phyloP scores from a whole-genome alignment of 2,329 filamentous ascomycete genomes.

The Ophiognomonia clavigignenti-juglandacearum region DNA sequence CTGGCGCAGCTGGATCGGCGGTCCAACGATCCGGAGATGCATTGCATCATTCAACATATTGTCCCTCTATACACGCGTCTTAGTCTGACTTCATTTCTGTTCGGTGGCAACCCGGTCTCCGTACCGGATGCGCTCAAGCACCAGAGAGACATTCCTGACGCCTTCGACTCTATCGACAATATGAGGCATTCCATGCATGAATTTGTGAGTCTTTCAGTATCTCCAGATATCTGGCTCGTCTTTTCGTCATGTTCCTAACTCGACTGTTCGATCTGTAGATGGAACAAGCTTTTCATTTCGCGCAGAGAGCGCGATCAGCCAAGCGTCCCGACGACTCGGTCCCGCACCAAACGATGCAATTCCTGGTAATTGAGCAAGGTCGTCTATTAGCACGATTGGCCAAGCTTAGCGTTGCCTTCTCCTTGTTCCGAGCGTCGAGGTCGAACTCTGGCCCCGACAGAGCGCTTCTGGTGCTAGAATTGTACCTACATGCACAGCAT shows the following conservation, averaged over 20 bases:
- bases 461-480: constrained; percentile 25
- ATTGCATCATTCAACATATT: constrained; percentile 25
- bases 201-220: constrained; percentile 21
- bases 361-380: constrained; percentile 28
- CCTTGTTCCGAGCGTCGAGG: constrained; percentile 23
- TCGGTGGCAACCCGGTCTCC: constrained; percentile 28
- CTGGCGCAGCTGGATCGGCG: constrained; percentile 28
- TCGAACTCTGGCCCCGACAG: constrained; percentile 17
- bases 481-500: constrained; percentile 29
- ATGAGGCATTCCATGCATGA: constrained; percentile 30
- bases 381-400: constrained; percentile 26
- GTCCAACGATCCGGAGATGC: constrained; percentile 26
- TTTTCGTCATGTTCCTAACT: too few species aligned
- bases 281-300: constrained; percentile 35
- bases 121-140: constrained; percentile 32
- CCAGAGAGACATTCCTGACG: constrained; percentile 25
- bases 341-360: constrained; percentile 20
- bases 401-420: constrained; percentile 27
- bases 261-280: constrained; percentile 21
- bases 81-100: constrained; percentile 16
- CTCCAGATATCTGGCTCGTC: too few species aligned
- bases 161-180: constrained; percentile 29
- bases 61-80: constrained; percentile 24
- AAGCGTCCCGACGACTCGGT: constrained; percentile 23
- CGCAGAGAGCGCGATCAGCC: constrained; percentile 21